Evolutionary conservation across 306 rosid species (phyloP).

Genomic region (Elaeagnus macrophylla): DNA sequence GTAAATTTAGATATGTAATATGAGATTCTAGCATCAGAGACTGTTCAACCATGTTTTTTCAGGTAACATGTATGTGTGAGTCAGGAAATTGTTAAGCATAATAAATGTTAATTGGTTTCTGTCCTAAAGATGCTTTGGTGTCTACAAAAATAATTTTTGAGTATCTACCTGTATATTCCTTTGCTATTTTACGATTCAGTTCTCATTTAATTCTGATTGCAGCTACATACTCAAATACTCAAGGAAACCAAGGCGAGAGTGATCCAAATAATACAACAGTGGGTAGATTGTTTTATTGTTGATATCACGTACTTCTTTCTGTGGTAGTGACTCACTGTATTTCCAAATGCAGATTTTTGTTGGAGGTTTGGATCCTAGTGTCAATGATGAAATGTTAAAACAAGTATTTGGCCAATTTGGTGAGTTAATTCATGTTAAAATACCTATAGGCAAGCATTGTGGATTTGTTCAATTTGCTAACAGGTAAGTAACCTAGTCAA

Average conservation of each 20-base stretch:
- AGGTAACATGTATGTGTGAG: too few relatives aligned
- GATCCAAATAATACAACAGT: constrained; percentile 68
- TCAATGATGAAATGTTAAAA: constrained; percentile 39
- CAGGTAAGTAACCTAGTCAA: constrained; percentile 27
- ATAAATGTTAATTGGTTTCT: too few relatives aligned
- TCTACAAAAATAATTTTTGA: too few relatives aligned
- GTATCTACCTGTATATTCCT: too few relatives aligned
- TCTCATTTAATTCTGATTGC: constrained; percentile 30
- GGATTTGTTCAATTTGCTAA: constrained; percentile 63
- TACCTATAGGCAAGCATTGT: constrained; percentile 63
- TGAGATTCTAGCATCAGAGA: too few relatives aligned
- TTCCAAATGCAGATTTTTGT: constrained; percentile 36
- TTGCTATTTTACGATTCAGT: constrained; percentile 4
- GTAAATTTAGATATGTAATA: too few relatives aligned
- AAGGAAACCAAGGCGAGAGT: constrained; percentile 50
- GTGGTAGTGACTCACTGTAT: constrained; percentile 15
- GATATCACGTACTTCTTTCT: constrained; percentile 10
- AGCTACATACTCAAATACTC: constrained; percentile 48
- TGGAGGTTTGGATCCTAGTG: constrained; percentile 46
- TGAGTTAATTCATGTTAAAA: constrained; percentile 53
- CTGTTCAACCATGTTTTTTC: too few relatives aligned
- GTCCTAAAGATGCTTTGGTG: too few relatives aligned
- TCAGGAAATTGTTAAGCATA: too few relatives aligned
- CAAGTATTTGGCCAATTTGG: constrained; percentile 49
- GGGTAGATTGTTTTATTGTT: constrained; percentile 22